Conservation (phyloP, 768 basidiomycete genomes). For the Russula brevipes region DNA sequence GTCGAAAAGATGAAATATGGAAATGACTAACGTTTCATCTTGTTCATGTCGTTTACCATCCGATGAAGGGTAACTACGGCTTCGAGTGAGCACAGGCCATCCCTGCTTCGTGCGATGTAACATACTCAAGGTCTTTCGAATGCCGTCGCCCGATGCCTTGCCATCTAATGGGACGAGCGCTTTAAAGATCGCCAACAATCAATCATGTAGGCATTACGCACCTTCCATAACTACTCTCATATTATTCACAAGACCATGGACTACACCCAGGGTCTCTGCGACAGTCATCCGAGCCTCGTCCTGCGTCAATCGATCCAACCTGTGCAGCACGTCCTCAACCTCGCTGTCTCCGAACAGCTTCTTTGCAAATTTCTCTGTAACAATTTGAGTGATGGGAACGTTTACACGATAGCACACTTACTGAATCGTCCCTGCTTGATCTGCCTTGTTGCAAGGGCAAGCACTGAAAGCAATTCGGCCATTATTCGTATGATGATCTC, state of each 20-base stretch:
- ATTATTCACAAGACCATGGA: background rate
- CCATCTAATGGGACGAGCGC: background rate
- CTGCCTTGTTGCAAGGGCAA: background rate
- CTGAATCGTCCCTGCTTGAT: background rate
- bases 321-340: background rate
- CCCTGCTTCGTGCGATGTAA: background rate
- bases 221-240: background rate
- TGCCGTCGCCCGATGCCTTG: background rate
- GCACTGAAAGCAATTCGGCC: background rate
- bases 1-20: background rate
- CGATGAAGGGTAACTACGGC: background rate
- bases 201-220: background rate
- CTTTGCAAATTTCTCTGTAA: background rate
- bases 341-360: background rate
- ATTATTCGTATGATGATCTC: background rate
- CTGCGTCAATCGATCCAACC: background rate
- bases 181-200: background rate
- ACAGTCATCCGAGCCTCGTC: background rate
- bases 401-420: background rate
- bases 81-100: background rate
- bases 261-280: background rate
- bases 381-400: background rate
- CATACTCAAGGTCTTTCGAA: background rate
- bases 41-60: background rate
- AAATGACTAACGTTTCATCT: slow-evolving; percentile 4